Conservation (phyloP, 768 basidiomycete species). For the Xerocomellus intermedius region DNA sequence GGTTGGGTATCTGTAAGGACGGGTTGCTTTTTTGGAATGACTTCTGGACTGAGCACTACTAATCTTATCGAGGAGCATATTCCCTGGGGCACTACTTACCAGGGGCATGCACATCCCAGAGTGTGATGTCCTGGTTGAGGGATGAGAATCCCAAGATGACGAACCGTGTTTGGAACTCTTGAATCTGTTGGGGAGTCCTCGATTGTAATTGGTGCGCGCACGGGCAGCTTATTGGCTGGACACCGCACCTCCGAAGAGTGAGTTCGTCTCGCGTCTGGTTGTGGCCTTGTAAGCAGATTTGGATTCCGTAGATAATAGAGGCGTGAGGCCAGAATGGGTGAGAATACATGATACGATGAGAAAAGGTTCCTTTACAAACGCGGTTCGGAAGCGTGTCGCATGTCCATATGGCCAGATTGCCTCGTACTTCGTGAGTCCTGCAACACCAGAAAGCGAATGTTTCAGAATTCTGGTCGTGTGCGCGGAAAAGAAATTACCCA, state of each 20-base stretch:
- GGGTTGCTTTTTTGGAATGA: background rate
- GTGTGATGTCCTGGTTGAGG: background rate
- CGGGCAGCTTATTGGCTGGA: no score
- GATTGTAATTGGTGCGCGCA: no score
- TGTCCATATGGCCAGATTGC: background rate
- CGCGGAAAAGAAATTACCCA: background rate
- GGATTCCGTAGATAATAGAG: background rate
- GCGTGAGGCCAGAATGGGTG: no score
- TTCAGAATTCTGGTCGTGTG: background rate
- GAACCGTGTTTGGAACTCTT: no score
- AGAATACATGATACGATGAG: background rate
- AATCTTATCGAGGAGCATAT: background rate
- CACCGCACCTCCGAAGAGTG: background rate
- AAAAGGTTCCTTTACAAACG: background rate
- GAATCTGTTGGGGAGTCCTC: no score
- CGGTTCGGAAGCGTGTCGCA: background rate
- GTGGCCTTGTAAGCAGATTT: background rate
- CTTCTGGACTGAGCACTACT: background rate
- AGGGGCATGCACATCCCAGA: background rate
- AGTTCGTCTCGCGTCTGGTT: background rate
- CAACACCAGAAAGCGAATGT: background rate
- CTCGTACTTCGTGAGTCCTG: background rate
- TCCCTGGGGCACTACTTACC: background rate
- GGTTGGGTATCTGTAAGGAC: no score
- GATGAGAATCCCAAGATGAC: background rate